Percentiles rank a stretch among this genome's conserved stretches.
Evolutionary conservation across 2,329 filamentous ascomycete genomes (phyloP).

Genomic region (Fusarium tanahbumbuense): DNA sequence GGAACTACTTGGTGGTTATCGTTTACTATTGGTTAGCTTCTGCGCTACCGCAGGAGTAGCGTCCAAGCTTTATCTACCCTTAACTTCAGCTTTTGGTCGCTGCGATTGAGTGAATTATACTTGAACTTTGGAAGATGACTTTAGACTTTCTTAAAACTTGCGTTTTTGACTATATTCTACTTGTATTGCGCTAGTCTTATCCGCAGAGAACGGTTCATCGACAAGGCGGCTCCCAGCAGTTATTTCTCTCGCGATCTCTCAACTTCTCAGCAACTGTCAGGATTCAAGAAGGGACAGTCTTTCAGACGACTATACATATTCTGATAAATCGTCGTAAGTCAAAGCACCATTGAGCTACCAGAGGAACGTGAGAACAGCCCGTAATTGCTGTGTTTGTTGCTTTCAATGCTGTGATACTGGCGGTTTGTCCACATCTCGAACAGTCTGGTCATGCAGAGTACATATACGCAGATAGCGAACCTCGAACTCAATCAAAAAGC

Average conservation of each 20-base stretch:
- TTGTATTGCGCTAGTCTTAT: no score
- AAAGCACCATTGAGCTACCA: accelerated
- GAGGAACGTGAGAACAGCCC: accelerated
- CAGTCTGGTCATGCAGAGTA: no score
- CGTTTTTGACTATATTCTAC: no score
- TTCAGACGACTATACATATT: accelerated
- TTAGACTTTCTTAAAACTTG: no score
- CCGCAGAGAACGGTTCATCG: accelerated
- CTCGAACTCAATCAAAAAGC: neutral
- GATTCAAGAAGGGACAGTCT: accelerated
- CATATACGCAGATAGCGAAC: accelerated
- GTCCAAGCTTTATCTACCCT: neutral
- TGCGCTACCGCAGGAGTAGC: neutral
- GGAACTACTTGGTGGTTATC: neutral
- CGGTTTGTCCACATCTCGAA: accelerated
- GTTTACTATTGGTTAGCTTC: neutral
- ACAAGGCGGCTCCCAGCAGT: neutral
- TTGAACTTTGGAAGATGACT: no score
- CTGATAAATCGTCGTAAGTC: accelerated
- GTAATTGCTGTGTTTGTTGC: neutral
- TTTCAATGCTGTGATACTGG: accelerated
- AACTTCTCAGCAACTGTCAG: accelerated
- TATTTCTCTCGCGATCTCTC: accelerated
- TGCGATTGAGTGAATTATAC: no score
- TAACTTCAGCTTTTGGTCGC: neutral